Percentiles rank a stretch among this genome's conserved stretches.
Conservation (phyloP, 2,329 filamentous ascomycete genomes). For the Trichoderma sp. region DNA sequence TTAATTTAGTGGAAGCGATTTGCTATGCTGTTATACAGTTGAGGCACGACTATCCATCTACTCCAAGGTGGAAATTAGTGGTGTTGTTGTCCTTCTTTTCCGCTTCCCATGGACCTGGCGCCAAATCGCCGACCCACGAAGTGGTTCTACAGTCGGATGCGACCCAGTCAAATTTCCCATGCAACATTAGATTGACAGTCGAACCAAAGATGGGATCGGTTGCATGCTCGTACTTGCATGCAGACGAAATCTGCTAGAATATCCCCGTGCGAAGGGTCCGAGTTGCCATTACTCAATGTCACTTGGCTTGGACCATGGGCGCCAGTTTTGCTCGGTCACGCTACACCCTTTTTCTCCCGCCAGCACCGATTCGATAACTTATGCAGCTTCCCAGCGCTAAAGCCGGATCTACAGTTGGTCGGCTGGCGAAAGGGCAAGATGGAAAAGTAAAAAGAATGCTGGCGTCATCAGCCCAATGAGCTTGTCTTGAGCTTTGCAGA, state of each 20-base stretch:
- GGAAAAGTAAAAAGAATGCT: background rate
- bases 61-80: background rate
- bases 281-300: slow-evolving; percentile 19
- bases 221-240: background rate
- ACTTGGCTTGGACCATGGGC: background rate
- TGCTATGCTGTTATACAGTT: background rate
- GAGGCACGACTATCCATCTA: background rate
- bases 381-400: background rate
- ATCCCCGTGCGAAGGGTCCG: background rate
- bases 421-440: background rate
- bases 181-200: slow-evolving; percentile 8
- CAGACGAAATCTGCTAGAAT: background rate
- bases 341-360: slow-evolving; percentile 19
- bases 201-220: slow-evolving; percentile 2
- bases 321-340: slow-evolving; percentile 17
- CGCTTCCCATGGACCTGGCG: background rate
- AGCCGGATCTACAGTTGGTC: background rate
- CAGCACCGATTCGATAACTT: background rate
- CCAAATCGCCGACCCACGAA: background rate
- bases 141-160: background rate
- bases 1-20: background rate
- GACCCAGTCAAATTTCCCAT: slow-evolving; percentile 1
- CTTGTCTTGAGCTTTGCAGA: background rate
- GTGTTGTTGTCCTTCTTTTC: background rate
- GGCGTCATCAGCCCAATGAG: background rate